Evolutionary conservation across 768 basidiomycete genomes (phyloP).

Genomic region (Hygrocybe punicea): DNA sequence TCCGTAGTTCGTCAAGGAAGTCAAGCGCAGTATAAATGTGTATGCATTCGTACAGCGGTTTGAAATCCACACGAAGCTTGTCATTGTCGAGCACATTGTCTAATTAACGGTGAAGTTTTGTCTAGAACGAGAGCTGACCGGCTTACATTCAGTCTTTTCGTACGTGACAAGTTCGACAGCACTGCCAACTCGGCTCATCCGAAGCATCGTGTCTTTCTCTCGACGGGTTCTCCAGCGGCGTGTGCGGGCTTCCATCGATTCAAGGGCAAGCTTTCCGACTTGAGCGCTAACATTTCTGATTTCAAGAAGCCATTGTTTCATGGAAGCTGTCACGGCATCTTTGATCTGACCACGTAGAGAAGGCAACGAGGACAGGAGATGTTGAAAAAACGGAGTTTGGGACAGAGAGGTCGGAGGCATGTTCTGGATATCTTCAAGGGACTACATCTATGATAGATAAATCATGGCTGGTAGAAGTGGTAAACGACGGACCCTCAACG

Average conservation of each 20-base stretch:
- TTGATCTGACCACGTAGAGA: slow-evolving; percentile 87
- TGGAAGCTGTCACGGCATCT: slow-evolving; percentile 88
- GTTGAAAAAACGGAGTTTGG: slow-evolving; percentile 89
- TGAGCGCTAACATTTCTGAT: slow-evolving; percentile 84
- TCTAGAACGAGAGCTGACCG: neutral
- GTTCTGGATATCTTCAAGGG: slow-evolving; percentile 90
- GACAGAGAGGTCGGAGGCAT: slow-evolving; percentile 86
- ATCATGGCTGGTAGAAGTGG: slow-evolving; percentile 28
- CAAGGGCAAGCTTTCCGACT: slow-evolving; percentile 83
- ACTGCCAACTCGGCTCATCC: slow-evolving; percentile 77
- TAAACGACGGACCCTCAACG: slow-evolving; percentile 73
- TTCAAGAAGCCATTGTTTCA: slow-evolving; percentile 96
- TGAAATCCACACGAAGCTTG: slow-evolving; percentile 84
- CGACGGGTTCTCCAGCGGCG: slow-evolving; percentile 79
- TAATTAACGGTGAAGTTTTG: slow-evolving; percentile 31
- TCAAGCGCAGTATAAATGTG: slow-evolving; percentile 93
- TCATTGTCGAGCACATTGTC: slow-evolving; percentile 93
- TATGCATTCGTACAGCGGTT: slow-evolving; percentile 92
- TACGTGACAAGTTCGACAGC: slow-evolving; percentile 89
- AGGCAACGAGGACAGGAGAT: slow-evolving; percentile 87
- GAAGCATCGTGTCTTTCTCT: slow-evolving; percentile 79
- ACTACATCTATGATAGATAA: slow-evolving; percentile 48
- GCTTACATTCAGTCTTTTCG: slow-evolving; percentile 92
- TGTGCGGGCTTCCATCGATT: slow-evolving; percentile 81
- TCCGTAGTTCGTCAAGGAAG: slow-evolving; percentile 83